phyloP scores from a whole-genome alignment of 192 early-diverging fungal species.

The Podila horticola region DNA sequence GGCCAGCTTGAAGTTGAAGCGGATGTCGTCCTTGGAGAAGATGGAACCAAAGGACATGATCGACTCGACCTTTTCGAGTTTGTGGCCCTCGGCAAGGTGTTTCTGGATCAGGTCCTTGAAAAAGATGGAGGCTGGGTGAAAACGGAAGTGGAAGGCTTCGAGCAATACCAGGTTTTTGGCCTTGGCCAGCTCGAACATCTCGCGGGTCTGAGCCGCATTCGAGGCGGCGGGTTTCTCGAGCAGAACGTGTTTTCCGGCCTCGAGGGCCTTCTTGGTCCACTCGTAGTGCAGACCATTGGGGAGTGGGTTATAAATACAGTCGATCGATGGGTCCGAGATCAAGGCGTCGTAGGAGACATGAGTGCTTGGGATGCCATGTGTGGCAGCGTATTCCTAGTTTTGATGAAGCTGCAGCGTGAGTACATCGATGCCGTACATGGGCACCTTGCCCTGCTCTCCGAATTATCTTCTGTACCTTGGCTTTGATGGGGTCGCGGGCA shows the following conservation, averaged over 20 bases:
- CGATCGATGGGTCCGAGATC: slow-evolving; percentile 54
- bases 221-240: slow-evolving; percentile 55
- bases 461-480: slow-evolving; percentile 12
- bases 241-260: slow-evolving; percentile 68
- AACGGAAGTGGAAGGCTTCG: slow-evolving; percentile 56
- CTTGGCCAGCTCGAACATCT: slow-evolving; percentile 36
- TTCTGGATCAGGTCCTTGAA: slow-evolving; percentile 29
- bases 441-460: background rate
- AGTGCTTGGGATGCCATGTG: slow-evolving; percentile 59
- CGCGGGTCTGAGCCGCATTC: slow-evolving; percentile 45
- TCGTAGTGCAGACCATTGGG: slow-evolving; percentile 63
- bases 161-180: slow-evolving; percentile 50
- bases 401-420: background rate
- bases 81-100: slow-evolving; percentile 23
- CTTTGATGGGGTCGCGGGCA: slow-evolving; percentile 52
- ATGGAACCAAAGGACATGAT: slow-evolving; percentile 9
- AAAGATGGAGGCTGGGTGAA: slow-evolving; percentile 42
- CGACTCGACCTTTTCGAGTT: slow-evolving; percentile 1
- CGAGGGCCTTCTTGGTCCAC: slow-evolving; percentile 58
- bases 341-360: slow-evolving; percentile 59
- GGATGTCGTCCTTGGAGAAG: slow-evolving; percentile 39
- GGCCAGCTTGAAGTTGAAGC: slow-evolving; percentile 40
- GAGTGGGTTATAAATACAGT: slow-evolving; percentile 67
- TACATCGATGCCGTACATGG: background rate
- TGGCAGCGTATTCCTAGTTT: slow-evolving; percentile 52